A percentile compares a stretch with the other conserved stretches of the same genome.
phyloP scores from a whole-genome alignment of 148 eudicot species.

The Pharnaceum exiguum region DNA sequence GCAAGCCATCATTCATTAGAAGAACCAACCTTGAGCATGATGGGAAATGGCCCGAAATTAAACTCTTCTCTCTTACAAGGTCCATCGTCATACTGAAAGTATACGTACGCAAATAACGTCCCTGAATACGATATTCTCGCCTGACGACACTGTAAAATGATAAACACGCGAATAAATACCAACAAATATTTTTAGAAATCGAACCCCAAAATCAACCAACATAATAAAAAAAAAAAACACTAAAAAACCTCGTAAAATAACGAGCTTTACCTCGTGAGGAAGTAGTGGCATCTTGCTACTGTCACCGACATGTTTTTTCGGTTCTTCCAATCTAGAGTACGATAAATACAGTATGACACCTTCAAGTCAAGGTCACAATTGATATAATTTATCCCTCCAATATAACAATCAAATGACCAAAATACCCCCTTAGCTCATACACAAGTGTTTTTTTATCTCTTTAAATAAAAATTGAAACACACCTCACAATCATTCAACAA shows the following conservation, averaged over 20 bases:
- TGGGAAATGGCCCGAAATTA: constrained; percentile 68
- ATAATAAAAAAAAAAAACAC: not conserved
- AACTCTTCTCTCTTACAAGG: constrained; percentile 38
- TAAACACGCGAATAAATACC: not conserved
- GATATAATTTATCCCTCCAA: no score
- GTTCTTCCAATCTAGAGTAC: constrained; percentile 42
- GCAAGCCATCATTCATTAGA: not conserved
- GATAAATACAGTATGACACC: constrained; percentile 50
- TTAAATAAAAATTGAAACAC: no score
- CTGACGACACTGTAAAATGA: constrained; percentile 80
- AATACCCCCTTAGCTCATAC: no score
- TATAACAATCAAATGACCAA: no score
- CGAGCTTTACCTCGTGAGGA: constrained; percentile 59
- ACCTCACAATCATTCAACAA: no score
- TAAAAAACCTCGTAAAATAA: no score
- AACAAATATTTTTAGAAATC: not conserved
- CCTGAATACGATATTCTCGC: constrained; percentile 73
- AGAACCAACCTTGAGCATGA: constrained; percentile 74
- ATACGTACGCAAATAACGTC: constrained; percentile 47
- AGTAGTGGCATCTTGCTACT: constrained; percentile 26
- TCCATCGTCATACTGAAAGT: constrained; percentile 60
- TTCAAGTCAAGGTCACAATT: constrained; percentile 86
- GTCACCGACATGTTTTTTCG: constrained; percentile 48
- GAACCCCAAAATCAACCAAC: not conserved
- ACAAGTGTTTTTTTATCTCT: no score